phyloP scores from a whole-genome alignment of 2,329 filamentous ascomycete genomes.

The Calonectria hongkongensis region DNA sequence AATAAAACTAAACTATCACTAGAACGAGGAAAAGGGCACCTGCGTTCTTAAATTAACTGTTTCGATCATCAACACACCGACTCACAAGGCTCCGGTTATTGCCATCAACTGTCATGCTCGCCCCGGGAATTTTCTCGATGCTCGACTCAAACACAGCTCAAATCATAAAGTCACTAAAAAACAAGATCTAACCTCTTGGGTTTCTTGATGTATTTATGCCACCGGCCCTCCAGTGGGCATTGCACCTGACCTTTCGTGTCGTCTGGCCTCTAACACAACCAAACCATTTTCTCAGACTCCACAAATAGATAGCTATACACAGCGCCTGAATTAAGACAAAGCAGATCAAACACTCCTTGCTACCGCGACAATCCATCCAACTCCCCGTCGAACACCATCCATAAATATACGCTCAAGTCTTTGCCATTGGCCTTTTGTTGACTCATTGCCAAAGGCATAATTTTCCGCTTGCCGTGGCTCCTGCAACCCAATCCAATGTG shows the following conservation, averaged over 20 bases:
- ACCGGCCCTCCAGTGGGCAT: neutral
- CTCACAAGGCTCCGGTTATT: no score
- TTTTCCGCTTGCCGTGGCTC: conserved; percentile 93
- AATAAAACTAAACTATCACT: no score
- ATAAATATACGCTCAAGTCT: neutral
- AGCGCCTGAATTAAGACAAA: neutral
- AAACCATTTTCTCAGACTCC: conserved; percentile 3
- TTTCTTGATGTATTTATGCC: conserved; percentile 5
- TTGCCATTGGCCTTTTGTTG: neutral
- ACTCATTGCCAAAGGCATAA: conserved; percentile 89
- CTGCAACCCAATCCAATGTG: conserved; percentile 91
- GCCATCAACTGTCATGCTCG: no score
- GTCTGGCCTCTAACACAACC: neutral
- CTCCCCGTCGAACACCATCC: conserved; percentile 15
- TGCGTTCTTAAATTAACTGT: no score
- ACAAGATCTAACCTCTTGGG: neutral
- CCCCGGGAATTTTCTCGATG: no score
- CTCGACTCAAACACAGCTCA: no score
- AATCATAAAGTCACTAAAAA: neutral
- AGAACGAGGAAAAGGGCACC: no score
- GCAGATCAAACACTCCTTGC: conserved; percentile 11
- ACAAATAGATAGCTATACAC: neutral
- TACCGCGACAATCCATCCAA: conserved; percentile 13
- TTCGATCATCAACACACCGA: no score
- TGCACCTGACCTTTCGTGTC: neutral